Base-by-base conservation (phyloP, 2,329 filamentous ascomycete species). In the Atkinsonella texensis region DNA sequence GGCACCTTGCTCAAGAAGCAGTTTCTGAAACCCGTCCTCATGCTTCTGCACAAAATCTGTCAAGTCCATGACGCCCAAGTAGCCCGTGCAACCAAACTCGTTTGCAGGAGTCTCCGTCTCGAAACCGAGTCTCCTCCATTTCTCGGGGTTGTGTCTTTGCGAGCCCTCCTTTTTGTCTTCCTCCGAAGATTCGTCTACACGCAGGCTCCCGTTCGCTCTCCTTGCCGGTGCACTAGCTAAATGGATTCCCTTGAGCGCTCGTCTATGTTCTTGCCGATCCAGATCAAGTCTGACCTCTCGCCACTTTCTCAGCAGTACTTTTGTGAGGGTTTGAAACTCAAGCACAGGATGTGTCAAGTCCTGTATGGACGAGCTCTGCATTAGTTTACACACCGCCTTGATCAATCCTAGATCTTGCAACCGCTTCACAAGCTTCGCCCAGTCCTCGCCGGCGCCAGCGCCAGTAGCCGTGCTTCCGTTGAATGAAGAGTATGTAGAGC, bases 31-130 rank as follows among this genome's bases (percentile, higher is more conserved):
- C 11, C 82, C 81, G 63, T 96, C 90, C 65, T 95, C 89, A 63
- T 95, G 84, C 64, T 89, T 95, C 62, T 86, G 81, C 47, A 95
- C 89, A 65, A 89, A 98, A 66, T 97, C 90, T 2, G 89, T 88
- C 61, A 98, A 69, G 65, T 98, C 93, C 90, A 98, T 97, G 80
- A 98, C 88, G 31, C 93, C 93, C 50, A 98, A 69, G 64, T 90
- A 97, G 0, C 93, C 93, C 31, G 87, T 85, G 40, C 80, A 74
- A 18, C 89, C 83, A 63, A 98, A 97, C 59, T 98, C 93, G 60
- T 78, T 77, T 0, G 84, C 84, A 3, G 93, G 93, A 58, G 80
- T 90, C 67, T 98, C 93, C 0, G 86, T 85, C 66, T 93, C 86
- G 61, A 98, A 98, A 2, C 93, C 93, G 42, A 98, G 68, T 50